Evolutionary conservation across 805 yeast genomes (phyloP).

Genomic region (Kluyveromyces nonfermentans): DNA sequence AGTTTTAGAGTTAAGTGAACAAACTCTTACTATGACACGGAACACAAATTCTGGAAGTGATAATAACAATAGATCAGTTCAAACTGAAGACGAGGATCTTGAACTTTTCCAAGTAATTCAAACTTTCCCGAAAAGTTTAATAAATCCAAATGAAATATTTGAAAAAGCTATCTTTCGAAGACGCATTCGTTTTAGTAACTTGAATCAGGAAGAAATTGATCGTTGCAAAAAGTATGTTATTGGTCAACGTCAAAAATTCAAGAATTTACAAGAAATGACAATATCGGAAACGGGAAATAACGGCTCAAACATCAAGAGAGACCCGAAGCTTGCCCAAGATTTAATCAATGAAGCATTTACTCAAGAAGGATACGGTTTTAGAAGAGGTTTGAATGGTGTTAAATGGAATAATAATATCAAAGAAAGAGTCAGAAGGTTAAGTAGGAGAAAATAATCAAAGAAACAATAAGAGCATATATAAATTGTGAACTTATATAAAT

Average conservation of each 20-base stretch:
- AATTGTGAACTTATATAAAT: background rate
- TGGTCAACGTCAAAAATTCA: constrained; percentile 41
- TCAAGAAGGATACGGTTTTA: constrained; percentile 36
- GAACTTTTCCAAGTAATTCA: constrained; percentile 80
- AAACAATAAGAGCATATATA: background rate
- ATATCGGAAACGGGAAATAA: constrained; percentile 5
- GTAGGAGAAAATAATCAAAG: constrained; percentile 18
- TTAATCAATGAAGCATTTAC: constrained; percentile 28
- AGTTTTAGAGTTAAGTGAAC: constrained; percentile 65
- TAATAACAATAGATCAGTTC: constrained; percentile 4
- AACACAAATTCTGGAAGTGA: constrained; percentile 5
- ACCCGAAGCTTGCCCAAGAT: constrained; percentile 13
- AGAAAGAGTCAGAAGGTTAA: constrained; percentile 40
- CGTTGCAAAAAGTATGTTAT: constrained; percentile 72
- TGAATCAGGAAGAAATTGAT: constrained; percentile 74
- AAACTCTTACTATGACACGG: constrained; percentile 36
- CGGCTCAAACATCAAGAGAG: constrained; percentile 6
- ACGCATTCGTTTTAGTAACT: constrained; percentile 59
- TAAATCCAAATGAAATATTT: constrained; percentile 62
- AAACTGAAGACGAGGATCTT: constrained; percentile 37
- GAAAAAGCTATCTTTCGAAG: constrained; percentile 64
- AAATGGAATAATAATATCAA: constrained; percentile 56
- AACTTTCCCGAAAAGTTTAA: constrained; percentile 59
- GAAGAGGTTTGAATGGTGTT: constrained; percentile 39
- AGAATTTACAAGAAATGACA: constrained; percentile 18